Evolutionary conservation across 495 filamentous ascomycete genomes (phyloP).

Genomic region (Annulohypoxylon nitens): DNA sequence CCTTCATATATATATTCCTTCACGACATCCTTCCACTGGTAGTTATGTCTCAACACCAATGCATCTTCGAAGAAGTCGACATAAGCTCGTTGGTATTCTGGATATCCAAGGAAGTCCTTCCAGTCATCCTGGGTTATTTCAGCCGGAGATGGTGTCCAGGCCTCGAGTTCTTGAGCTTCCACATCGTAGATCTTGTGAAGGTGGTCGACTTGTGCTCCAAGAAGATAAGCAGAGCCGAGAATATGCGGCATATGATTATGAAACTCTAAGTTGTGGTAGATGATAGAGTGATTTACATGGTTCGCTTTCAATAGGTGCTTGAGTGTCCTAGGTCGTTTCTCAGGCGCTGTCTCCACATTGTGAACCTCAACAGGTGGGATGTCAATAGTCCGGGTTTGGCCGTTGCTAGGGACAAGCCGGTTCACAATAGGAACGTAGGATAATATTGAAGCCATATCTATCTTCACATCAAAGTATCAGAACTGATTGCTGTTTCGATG

Average conservation of each 20-base stretch:
- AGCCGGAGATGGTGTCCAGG: constrained; percentile 86
- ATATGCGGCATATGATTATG: constrained; percentile 93
- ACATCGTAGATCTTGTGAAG: constrained; percentile 83
- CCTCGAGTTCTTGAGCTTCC: constrained; percentile 76
- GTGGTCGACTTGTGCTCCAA: constrained; percentile 79
- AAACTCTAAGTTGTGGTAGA: constrained; percentile 81
- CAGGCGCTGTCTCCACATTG: constrained; percentile 80
- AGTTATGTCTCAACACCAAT: constrained; percentile 75
- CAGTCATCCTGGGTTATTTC: constrained; percentile 88
- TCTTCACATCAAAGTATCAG: constrained; percentile 25
- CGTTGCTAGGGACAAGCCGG: constrained; percentile 53
- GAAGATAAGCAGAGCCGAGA: constrained; percentile 83
- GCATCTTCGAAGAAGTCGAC: constrained; percentile 94
- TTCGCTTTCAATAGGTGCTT: constrained; percentile 92
- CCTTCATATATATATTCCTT: constrained; percentile 81
- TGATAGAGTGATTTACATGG: constrained; percentile 87
- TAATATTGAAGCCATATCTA: constrained; percentile 60
- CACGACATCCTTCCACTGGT: constrained; percentile 86
- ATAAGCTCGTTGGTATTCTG: constrained; percentile 87
- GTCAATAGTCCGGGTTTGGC: constrained; percentile 63
- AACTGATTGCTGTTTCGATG: constrained; percentile 4
- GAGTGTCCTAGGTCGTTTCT: constrained; percentile 83
- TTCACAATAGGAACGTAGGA: constrained; percentile 64
- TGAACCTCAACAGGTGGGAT: constrained; percentile 78
- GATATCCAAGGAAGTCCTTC: constrained; percentile 82